A percentile compares a stretch with the other conserved stretches of the same genome.
Conservation (phyloP, 306 rosid genomes). For the Castanea crenata region DNA sequence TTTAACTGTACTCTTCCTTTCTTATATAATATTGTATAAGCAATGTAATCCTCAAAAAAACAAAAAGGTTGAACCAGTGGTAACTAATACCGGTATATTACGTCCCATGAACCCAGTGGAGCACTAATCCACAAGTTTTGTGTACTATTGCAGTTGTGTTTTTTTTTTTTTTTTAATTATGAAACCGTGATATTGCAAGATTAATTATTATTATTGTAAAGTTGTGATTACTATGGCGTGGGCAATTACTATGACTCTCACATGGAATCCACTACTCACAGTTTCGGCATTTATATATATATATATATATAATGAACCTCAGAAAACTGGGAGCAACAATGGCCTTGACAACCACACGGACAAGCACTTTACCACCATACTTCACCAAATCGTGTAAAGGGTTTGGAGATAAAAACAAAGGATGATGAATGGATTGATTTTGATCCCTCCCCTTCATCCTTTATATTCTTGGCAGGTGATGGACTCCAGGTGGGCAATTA, state of each 20-base stretch:
- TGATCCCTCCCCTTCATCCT: slow-evolving; percentile 15
- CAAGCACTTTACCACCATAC: slow-evolving; percentile 11
- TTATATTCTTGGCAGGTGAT: slow-evolving; percentile 9
- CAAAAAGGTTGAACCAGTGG: too few species aligned
- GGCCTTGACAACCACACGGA: slow-evolving; percentile 11
- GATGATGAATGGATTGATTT: slow-evolving; percentile 17
- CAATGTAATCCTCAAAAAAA: too few species aligned
- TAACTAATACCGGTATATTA: too few species aligned
- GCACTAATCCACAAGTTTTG: too few species aligned
- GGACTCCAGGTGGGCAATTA: slow-evolving; percentile 2
- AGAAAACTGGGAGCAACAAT: background rate
- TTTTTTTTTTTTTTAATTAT: too few species aligned
- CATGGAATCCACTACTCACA: background rate
- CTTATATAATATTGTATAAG: too few species aligned
- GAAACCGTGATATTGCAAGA: too few species aligned
- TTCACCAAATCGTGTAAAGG: slow-evolving; percentile 17
- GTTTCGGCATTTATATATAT: background rate
- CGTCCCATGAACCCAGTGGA: too few species aligned
- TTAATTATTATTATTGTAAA: too few species aligned
- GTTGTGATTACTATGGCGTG: background rate
- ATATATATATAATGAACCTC: background rate
- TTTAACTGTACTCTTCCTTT: too few species aligned
- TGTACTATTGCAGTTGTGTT: too few species aligned
- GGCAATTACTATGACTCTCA: background rate
- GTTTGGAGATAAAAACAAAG: slow-evolving; percentile 20